Conservation (phyloP, 1,284 basidiomycete species). For the Austropuccinia psidii region DNA sequence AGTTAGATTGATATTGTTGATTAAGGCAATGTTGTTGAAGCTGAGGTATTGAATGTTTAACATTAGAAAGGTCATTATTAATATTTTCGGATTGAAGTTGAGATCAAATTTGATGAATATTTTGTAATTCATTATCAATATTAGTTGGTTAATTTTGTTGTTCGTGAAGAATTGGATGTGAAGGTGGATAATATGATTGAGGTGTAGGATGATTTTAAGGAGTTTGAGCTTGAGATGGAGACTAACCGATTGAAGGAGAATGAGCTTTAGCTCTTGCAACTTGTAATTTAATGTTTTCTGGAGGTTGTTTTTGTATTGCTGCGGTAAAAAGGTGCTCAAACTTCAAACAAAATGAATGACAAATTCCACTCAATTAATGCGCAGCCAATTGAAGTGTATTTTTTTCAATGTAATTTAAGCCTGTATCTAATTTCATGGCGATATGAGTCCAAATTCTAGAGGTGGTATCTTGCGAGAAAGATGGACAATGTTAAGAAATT, state of each 20-base stretch:
- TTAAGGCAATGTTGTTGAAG: no score
- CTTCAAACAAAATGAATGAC: constrained; percentile 24
- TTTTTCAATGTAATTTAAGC: constrained; percentile 16
- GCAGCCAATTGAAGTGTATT: constrained; percentile 13
- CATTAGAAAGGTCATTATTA: neutral
- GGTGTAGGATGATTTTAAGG: neutral
- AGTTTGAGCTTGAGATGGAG: no score
- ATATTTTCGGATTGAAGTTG: constrained; percentile 12
- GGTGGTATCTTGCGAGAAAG: neutral
- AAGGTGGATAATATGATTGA: neutral
- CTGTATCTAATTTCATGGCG: neutral
- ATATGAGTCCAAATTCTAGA: constrained; percentile 8
- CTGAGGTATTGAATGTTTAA: no score
- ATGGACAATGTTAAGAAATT: neutral
- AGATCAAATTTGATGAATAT: neutral
- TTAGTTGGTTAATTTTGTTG: neutral
- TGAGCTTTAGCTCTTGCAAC: neutral
- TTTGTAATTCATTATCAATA: neutral
- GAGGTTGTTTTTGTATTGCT: constrained; percentile 7
- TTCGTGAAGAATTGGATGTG: neutral
- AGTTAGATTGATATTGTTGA: neutral
- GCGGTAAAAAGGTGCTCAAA: constrained; percentile 13
- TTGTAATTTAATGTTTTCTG: constrained; percentile 10
- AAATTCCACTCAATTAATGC: constrained; percentile 19
- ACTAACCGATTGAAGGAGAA: neutral